Conservation (phyloP, 495 filamentous ascomycete species). For the Lepidopterella palustris region DNA sequence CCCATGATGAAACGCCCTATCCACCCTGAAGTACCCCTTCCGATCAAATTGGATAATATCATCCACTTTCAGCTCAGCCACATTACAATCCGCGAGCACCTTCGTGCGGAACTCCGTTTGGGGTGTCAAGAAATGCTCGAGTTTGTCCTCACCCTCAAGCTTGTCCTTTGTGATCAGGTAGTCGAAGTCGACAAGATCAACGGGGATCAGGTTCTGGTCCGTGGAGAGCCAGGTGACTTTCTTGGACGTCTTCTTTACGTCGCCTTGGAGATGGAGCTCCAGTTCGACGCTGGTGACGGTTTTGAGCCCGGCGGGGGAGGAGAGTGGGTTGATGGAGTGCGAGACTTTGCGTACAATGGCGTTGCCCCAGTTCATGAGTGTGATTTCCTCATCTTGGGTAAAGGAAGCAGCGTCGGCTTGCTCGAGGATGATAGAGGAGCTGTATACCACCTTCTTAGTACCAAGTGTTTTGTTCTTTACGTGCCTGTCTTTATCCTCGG, state of each 20-base stretch:
- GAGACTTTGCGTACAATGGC: conserved; percentile 72
- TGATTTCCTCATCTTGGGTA: conserved; percentile 82
- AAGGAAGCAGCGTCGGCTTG: conserved; percentile 80
- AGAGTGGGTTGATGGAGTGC: conserved; percentile 47
- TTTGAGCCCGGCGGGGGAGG: conserved; percentile 27
- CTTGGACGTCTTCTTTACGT: conserved; percentile 90
- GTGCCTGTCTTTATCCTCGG: conserved; percentile 74
- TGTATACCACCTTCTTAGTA: conserved; percentile 75
- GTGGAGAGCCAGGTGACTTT: conserved; percentile 86
- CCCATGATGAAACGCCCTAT: conserved; percentile 48
- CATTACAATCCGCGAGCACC: conserved; percentile 73
- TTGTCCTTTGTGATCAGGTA: conserved; percentile 89
- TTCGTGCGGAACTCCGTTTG: conserved; percentile 69
- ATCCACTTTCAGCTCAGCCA: conserved; percentile 65
- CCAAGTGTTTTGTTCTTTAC: conserved; percentile 80
- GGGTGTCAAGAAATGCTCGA: conserved; percentile 74
- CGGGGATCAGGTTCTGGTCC: conserved; percentile 68
- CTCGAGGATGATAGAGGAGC: conserved; percentile 65
- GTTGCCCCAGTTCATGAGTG: conserved; percentile 94
- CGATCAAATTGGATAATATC: conserved; percentile 93
- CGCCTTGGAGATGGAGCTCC: conserved; percentile 78
- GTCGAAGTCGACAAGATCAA: conserved; percentile 87
- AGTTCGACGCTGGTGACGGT: conserved; percentile 61
- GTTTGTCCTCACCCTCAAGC: conserved; percentile 68
- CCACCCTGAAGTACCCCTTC: conserved; percentile 82